Base-by-base conservation (phyloP, 768 basidiomycete genomes). In the Botryobasidium botryosum region DNA sequence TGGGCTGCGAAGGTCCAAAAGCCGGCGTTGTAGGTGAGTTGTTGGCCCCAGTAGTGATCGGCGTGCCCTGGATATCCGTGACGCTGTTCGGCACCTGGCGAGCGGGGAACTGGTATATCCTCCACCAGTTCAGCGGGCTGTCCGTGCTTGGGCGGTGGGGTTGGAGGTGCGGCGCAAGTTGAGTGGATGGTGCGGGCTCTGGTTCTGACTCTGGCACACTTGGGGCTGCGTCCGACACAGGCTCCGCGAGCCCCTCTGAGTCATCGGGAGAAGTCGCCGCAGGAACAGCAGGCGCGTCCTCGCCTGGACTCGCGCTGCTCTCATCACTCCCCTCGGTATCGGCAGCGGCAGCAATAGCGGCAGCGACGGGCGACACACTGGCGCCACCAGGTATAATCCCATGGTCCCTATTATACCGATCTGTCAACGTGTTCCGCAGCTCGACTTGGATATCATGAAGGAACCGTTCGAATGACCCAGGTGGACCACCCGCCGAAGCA, bases 361-460 rank as follows among this genome's bases (percentile, higher is more conserved):
- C 21, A 35, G 38, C 28, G 39, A 28, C 24, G 43, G 29, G n/a
- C n/a, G n/a, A n/a, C n/a, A n/a, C n/a, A n/a, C n/a, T n/a, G n/a
- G n/a, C n/a, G n/a, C n/a, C n/a, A n/a, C n/a, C n/a, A n/a, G n/a
- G n/a, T n/a, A n/a, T n/a, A n/a, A n/a, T n/a, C 15, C 21, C 27
- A 10, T 29, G 43, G 29, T 35, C 44, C 31, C 26, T 39, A 44
- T 24, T 45, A 36, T 38, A 39, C 35, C 25, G 52, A 51, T 65
- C 70, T 21, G 69, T 70, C 48, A 87, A 58, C 6, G 77, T 76
- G 5, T 64, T 59, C 45, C 84, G 63, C 44, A 87, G 61, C 57
- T 86, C 84, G 15, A 68, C 62, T 59, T 86, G 85, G 43, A 86
- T 55, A 59, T 86, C 81, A 36, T 81, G 62, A 51, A 87, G 61